A percentile compares a stretch with the other conserved stretches of the same genome.
Evolutionary conservation across 2,329 filamentous ascomycete species (phyloP).

Genomic region (Phyllosticta citriasiana): DNA sequence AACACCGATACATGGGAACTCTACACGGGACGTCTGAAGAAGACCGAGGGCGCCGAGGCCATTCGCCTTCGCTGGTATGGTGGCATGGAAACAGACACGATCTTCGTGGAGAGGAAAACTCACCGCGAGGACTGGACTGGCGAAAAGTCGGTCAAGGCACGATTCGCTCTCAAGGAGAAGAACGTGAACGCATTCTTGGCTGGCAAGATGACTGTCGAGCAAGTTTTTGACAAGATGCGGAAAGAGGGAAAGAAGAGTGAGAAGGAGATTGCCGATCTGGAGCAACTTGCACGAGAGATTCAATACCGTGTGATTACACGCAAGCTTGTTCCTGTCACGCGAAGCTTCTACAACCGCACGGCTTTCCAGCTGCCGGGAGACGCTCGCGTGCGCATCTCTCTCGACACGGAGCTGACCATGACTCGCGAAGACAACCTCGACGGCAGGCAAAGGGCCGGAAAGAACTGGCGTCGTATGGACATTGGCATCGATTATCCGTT

Average conservation of each 20-base stretch:
- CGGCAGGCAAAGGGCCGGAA: slow-evolving; percentile 61
- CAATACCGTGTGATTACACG: slow-evolving; percentile 89
- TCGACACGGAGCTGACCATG: slow-evolving; percentile 95
- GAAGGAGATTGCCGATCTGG: slow-evolving; percentile 83
- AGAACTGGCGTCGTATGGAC: slow-evolving; percentile 95
- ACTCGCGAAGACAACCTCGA: slow-evolving; percentile 90
- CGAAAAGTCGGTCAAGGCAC: slow-evolving; percentile 96
- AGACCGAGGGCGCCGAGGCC: slow-evolving; percentile 94
- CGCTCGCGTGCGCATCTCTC: slow-evolving; percentile 87
- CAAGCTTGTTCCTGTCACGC: slow-evolving; percentile 77
- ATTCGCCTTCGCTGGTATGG: slow-evolving; percentile 97
- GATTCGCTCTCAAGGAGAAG: slow-evolving; percentile 94
- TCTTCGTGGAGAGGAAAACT: slow-evolving; percentile 96
- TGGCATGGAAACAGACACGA: slow-evolving; percentile 87
- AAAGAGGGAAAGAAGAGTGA: slow-evolving; percentile 91
- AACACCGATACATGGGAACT: slow-evolving; percentile 90
- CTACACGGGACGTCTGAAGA: slow-evolving; percentile 89
- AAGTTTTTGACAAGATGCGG: slow-evolving; percentile 92
- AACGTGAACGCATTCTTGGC: slow-evolving; percentile 85
- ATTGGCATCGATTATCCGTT: slow-evolving; percentile 97
- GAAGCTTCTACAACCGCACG: slow-evolving; percentile 96
- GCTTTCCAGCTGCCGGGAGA: slow-evolving; percentile 96
- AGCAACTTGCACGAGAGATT: slow-evolving; percentile 80
- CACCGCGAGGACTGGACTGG: slow-evolving; percentile 99
- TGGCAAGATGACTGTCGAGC: slow-evolving; percentile 73